Evolutionary conservation across 2,329 filamentous ascomycete genomes (phyloP).

Genomic region (Balansia obtecta): DNA sequence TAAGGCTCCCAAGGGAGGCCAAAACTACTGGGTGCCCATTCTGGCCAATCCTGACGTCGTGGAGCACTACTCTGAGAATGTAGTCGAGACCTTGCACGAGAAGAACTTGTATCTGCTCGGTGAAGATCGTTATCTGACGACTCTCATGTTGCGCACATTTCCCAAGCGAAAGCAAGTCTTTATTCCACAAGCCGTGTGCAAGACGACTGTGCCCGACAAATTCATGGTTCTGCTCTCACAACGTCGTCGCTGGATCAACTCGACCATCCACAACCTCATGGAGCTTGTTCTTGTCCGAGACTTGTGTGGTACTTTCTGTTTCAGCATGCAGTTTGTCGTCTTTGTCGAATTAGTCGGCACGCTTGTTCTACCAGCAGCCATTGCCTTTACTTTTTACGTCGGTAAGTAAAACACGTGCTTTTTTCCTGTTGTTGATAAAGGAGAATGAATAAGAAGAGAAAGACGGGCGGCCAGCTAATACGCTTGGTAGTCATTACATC

Average conservation of each 20-base stretch:
- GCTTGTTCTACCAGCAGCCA: conserved; percentile 86
- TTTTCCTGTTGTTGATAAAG: too few species aligned
- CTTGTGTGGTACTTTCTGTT: conserved; percentile 97
- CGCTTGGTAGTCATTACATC: conserved; percentile 61
- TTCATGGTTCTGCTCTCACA: conserved; percentile 91
- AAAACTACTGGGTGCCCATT: conserved; percentile 99
- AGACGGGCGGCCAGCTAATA: conserved; percentile 1
- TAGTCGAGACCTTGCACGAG: conserved; percentile 95
- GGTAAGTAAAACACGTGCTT: conserved; percentile 47
- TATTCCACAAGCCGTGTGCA: conserved; percentile 96
- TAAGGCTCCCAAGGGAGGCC: conserved; percentile 94
- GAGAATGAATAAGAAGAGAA: neutral
- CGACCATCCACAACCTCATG: conserved; percentile 96
- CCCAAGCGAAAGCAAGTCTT: conserved; percentile 98
- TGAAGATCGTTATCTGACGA: conserved; percentile 91
- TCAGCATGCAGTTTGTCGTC: conserved; percentile 98
- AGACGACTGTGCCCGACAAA: conserved; percentile 87
- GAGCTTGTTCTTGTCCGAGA: conserved; percentile 91
- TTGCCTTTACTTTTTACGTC: conserved; percentile 93
- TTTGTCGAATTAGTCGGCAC: conserved; percentile 93
- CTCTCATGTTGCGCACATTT: conserved; percentile 96
- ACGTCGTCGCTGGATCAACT: conserved; percentile 97
- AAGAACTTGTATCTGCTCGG: conserved; percentile 88
- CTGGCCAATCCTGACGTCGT: conserved; percentile 97
- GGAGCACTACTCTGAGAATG: conserved; percentile 98